Percentiles rank a stretch among this genome's conserved stretches.
These are phyloP conservation scores for Eimeria maxima DNA, from an alignment of 169 alveolate genomes.

Conservation along the genomic window DNA sequence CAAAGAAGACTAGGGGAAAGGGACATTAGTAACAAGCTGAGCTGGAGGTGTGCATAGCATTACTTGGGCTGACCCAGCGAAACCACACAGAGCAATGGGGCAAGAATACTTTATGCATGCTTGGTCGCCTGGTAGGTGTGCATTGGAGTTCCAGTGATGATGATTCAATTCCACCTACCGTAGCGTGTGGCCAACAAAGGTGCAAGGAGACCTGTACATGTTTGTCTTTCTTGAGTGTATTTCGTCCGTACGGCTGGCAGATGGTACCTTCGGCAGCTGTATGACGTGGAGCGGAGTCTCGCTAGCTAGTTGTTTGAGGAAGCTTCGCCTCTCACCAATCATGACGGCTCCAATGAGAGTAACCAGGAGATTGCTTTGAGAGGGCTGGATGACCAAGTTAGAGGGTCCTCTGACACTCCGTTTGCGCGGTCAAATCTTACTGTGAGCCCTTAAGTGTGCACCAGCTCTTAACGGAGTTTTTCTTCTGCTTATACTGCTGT, in stretches of 20 bases:
- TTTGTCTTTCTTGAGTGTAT: not conserved
- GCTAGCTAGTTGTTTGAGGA: not conserved
- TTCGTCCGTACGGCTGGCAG: not conserved
- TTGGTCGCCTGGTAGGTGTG: conserved; percentile 49
- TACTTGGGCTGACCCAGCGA: conserved; percentile 31
- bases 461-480: not conserved
- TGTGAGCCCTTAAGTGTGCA: conserved; percentile 54
- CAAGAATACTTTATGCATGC: conserved; percentile 72
- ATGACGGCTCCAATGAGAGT: conserved; percentile 64
- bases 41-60: not conserved
- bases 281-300: not conserved
- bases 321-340: conserved; percentile 60
- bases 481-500: not conserved
- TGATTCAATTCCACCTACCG: not conserved
- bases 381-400: conserved; percentile 50
- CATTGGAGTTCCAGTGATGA: not conserved
- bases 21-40: not conserved
- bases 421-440: not conserved
- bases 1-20: not conserved
- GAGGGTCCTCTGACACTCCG: not conserved
- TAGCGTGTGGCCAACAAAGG: conserved; percentile 58
- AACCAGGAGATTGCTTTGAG: conserved; percentile 66
- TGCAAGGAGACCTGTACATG: conserved; percentile 44
- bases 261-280: conserved; percentile 76
- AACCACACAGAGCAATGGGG: conserved; percentile 74